Base-by-base conservation (phyloP, 768 basidiomycete genomes). In the Kwoniella europaea region DNA sequence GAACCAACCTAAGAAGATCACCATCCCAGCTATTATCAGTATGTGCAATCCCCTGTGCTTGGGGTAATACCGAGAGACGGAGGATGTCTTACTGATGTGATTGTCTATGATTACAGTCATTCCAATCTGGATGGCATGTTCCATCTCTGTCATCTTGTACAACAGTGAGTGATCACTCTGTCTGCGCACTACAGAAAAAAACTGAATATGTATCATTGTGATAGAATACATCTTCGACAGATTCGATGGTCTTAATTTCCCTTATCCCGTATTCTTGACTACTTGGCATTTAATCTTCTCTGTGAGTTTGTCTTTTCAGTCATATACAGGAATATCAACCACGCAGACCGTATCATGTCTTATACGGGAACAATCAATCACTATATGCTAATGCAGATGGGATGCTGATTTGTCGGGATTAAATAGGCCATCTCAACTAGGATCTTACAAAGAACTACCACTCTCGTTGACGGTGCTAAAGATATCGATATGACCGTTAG, bases 131-230 rank as follows among this genome's bases (percentile, higher is more conserved):
- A 98, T 97, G 79, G 85, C 89, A 20, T 90, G 96, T 76, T 91
- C 90, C 74, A 93, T 93, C 27, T 82, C 89, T 9, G 95, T 98
- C 82, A 98, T 98, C 85, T 89, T 97, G 69, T 97, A 98, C 89
- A 97, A 97, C 88, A 96, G 77, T 79, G 53, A 60, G 94, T 27
- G 27, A 27, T 27, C 27, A 27, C 3, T 27, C 27, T 27, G 27
- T 27, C 27, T 27, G 27, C 27, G 2, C 27, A 27, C 27, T 27
- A 27, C 27, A 27, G 4, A 27, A 27, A 27, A 3, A 27, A 27
- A 27, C 27, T 27, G 27, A 27, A 27, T 27, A 27, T 27, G 27
- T 27, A 27, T 27, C 4, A 20, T 58, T 24, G 43, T n/a, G 22
- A 4, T 65, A 83, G 78, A 81, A 72, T 83, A 81, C 76, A 71